Conservation (phyloP, 768 basidiomycete genomes). For the Mrakia hoshinonis region DNA sequence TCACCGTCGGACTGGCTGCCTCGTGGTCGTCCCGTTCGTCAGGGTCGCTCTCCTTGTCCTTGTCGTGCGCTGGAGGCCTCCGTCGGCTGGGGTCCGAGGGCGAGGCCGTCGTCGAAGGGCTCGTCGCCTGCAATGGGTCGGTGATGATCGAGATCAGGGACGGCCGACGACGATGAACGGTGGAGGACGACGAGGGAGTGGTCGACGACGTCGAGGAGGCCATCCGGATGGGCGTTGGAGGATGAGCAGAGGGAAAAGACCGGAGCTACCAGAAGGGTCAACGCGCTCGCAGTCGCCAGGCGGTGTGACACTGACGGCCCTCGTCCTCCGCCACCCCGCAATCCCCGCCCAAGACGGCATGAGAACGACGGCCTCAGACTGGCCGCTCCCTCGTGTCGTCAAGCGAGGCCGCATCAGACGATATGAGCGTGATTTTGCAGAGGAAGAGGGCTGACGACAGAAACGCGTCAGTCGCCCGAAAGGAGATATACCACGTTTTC, state of each 20-base stretch:
- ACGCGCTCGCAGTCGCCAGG: too few species aligned
- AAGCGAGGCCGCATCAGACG: too few species aligned
- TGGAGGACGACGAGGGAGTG: slow-evolving; percentile 3
- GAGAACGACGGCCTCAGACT: too few species aligned
- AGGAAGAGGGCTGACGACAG: too few species aligned
- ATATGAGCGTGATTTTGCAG: too few species aligned
- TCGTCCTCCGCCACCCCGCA: too few species aligned
- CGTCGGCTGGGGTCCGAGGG: neutral
- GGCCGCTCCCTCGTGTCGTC: too few species aligned
- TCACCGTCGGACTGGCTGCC: neutral
- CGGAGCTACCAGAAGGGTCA: neutral
- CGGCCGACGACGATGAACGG: neutral
- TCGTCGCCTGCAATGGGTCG: neutral
- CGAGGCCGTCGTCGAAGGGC: neutral
- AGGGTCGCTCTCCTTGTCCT: slow-evolving; percentile 1
- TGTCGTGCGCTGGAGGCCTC: neutral
- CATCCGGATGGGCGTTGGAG: neutral
- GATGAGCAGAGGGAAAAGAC: neutral
- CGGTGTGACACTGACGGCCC: too few species aligned
- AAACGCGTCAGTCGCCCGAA: too few species aligned
- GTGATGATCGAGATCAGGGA: slow-evolving; percentile 8
- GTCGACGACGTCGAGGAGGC: neutral
- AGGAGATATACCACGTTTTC: too few species aligned
- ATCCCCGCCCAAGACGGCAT: too few species aligned
- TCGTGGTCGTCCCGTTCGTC: neutral